Percentiles rank a stretch among this genome's conserved stretches.
These are phyloP conservation scores for Diaporthe longicolla DNA, from an alignment of 2,329 filamentous ascomycete genomes.

Conservation along the genomic window DNA sequence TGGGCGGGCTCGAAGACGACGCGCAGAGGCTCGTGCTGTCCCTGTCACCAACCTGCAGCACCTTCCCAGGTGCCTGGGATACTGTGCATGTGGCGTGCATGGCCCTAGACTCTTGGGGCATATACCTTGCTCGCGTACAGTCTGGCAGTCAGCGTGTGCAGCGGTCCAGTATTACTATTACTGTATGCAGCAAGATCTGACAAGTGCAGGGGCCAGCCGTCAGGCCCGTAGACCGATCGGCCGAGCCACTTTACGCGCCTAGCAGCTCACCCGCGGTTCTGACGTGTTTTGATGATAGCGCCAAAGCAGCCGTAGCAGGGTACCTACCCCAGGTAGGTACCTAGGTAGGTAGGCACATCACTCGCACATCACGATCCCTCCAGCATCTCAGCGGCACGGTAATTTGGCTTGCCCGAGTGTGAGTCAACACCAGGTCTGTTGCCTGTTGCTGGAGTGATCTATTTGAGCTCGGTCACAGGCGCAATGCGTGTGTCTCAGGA, in stretches of 20 bases:
- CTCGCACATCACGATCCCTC: slow-evolving; percentile 19
- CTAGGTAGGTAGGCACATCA: background rate
- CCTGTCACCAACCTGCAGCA: slow-evolving; percentile 30
- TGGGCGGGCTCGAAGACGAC: slow-evolving; percentile 27
- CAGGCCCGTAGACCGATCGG: background rate
- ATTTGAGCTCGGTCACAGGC: slow-evolving; percentile 1
- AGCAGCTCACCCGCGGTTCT: slow-evolving; percentile 24
- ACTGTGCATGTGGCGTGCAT: slow-evolving; percentile 5
- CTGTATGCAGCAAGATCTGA: slow-evolving; percentile 13
- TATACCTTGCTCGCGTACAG: slow-evolving; percentile 5
- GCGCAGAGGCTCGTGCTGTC: slow-evolving; percentile 40
- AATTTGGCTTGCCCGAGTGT: slow-evolving; percentile 17
- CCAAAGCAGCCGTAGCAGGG: background rate
- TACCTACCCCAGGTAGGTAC: no score
- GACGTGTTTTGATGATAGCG: slow-evolving; percentile 9
- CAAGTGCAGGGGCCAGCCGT: slow-evolving; percentile 17
- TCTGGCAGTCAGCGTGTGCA: background rate
- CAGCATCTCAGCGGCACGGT: slow-evolving; percentile 21
- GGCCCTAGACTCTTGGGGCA: background rate
- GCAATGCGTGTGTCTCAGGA: background rate
- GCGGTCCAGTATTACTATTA: slow-evolving; percentile 2
- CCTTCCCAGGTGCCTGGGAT: slow-evolving; percentile 33
- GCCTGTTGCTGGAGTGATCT: slow-evolving; percentile 19
- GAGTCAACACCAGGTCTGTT: slow-evolving; percentile 26
- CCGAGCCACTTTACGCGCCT: slow-evolving; percentile 30